Percentiles rank a stretch among this genome's conserved stretches.
These are phyloP conservation scores for Globisporangium ultimum DNA, from an alignment of 352 stramenopile species.

Conservation along the genomic window DNA sequence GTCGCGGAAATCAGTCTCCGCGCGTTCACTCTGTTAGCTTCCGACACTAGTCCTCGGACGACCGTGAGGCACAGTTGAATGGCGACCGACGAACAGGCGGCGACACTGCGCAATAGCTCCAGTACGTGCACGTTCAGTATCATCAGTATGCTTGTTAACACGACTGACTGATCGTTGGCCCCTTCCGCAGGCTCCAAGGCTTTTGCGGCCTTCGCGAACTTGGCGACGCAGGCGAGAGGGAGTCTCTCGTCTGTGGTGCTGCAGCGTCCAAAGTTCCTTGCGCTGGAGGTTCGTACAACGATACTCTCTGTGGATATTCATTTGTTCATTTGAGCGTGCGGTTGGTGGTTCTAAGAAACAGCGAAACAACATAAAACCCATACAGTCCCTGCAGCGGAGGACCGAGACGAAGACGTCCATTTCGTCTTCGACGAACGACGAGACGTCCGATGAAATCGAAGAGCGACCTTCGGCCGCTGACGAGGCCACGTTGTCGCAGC, in stretches of 20 bases:
- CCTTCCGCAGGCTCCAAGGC: slow-evolving; percentile 10
- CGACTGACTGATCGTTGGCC: not conserved
- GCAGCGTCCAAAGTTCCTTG: slow-evolving; percentile 15
- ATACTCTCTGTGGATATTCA: too few species aligned
- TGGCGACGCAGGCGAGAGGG: slow-evolving; percentile 16
- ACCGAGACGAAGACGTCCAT: slow-evolving; percentile 4
- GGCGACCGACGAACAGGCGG: not conserved
- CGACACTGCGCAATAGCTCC: slow-evolving; percentile 7
- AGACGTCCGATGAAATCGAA: slow-evolving; percentile 6
- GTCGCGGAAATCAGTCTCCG: too few species aligned
- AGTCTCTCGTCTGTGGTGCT: slow-evolving; percentile 10
- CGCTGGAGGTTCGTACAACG: not conserved
- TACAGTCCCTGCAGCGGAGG: slow-evolving; percentile 2
- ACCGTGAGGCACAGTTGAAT: too few species aligned
- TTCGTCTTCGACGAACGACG: slow-evolving; percentile 10
- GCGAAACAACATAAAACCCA: too few species aligned
- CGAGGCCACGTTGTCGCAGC: not conserved
- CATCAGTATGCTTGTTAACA: too few species aligned
- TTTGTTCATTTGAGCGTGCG: too few species aligned
- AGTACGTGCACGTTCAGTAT: not conserved
- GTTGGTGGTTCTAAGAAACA: too few species aligned
- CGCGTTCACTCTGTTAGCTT: too few species aligned
- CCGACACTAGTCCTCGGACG: too few species aligned
- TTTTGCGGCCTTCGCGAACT: slow-evolving; percentile 10
- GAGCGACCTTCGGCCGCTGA: not conserved